Percentiles rank a stretch among this genome's conserved stretches.
phyloP scores from a whole-genome alignment of 768 basidiomycete genomes.

The Russula earlei region DNA sequence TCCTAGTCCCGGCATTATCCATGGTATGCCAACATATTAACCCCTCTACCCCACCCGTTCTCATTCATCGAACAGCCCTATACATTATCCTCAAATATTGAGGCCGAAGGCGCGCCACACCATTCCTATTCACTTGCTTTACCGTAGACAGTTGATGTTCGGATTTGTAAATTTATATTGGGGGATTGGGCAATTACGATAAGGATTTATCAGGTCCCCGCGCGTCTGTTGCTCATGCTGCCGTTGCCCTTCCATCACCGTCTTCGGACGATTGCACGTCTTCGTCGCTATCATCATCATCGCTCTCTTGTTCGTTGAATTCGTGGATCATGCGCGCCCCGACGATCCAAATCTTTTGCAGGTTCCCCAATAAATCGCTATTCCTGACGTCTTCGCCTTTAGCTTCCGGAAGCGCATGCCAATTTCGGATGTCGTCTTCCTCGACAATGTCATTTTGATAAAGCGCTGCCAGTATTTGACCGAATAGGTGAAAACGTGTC shows the following conservation, averaged over 20 bases:
- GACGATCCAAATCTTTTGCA: conserved; percentile 60
- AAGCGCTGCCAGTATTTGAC: conserved; percentile 72
- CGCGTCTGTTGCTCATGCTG: too few relatives aligned
- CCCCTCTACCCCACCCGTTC: not conserved
- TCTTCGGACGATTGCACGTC: conserved; percentile 16
- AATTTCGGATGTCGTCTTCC: conserved; percentile 81
- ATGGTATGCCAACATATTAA: conserved; percentile 34
- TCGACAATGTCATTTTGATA: conserved; percentile 92
- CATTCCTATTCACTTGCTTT: not conserved
- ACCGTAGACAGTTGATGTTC: not conserved
- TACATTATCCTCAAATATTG: conserved; percentile 79
- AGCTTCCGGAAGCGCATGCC: conserved; percentile 57
- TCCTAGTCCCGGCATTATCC: conserved; percentile 65
- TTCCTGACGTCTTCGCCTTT: conserved; percentile 40
- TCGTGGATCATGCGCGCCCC: conserved; percentile 71
- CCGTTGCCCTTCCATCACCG: conserved; percentile 16
- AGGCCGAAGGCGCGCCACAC: conserved; percentile 5
- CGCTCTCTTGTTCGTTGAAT: conserved; percentile 69
- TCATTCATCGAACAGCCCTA: conserved; percentile 38
- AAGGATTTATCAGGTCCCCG: not conserved
- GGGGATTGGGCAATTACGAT: not conserved
- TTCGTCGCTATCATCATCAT: conserved; percentile 30
- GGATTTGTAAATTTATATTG: not conserved
- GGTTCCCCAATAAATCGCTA: conserved; percentile 39
- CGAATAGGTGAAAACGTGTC: conserved; percentile 62